Evolutionary conservation across 257 asterid species (phyloP).

Genomic region (Avicennia marina): DNA sequence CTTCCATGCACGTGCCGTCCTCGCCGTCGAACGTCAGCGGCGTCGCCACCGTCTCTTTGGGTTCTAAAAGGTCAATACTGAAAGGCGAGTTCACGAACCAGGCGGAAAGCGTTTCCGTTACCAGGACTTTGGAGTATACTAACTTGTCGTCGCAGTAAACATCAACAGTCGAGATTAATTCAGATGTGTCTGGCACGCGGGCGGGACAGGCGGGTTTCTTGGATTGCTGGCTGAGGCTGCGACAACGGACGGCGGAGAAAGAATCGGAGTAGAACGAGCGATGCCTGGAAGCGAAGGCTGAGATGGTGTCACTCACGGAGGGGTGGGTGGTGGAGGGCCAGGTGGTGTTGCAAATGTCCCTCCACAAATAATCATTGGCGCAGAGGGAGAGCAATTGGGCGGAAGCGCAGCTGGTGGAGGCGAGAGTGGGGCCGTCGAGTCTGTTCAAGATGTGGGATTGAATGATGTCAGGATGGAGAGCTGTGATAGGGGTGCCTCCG

Average conservation of each 20-base stretch:
- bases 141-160: conserved; percentile 34
- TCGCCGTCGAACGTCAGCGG: conserved; percentile 40
- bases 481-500: conserved; percentile 32
- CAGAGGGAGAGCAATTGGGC: conserved; percentile 37
- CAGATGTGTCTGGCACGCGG: not conserved
- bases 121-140: conserved; percentile 42
- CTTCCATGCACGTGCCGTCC: conserved; percentile 30
- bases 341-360: conserved; percentile 42
- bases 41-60: conserved; percentile 40
- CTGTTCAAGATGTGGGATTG: conserved; percentile 51
- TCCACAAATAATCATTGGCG: conserved; percentile 52
- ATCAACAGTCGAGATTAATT: conserved; percentile 70
- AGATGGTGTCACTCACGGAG: conserved; percentile 25
- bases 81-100: conserved; percentile 66
- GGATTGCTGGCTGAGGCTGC: not conserved
- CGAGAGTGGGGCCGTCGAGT: conserved; percentile 77
- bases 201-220: not conserved
- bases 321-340: conserved; percentile 80
- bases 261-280: conserved; percentile 70
- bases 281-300: conserved; percentile 55
- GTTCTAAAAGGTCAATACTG: conserved; percentile 48
- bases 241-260: conserved; percentile 37
- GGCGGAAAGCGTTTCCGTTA: conserved; percentile 37
- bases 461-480: conserved; percentile 58
- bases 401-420: conserved; percentile 55